A percentile compares a stretch with the other conserved stretches of the same genome.
These are phyloP conservation scores for Macrolepiota dolichaula DNA, from an alignment of 768 basidiomycete genomes.

Conservation along the genomic window DNA sequence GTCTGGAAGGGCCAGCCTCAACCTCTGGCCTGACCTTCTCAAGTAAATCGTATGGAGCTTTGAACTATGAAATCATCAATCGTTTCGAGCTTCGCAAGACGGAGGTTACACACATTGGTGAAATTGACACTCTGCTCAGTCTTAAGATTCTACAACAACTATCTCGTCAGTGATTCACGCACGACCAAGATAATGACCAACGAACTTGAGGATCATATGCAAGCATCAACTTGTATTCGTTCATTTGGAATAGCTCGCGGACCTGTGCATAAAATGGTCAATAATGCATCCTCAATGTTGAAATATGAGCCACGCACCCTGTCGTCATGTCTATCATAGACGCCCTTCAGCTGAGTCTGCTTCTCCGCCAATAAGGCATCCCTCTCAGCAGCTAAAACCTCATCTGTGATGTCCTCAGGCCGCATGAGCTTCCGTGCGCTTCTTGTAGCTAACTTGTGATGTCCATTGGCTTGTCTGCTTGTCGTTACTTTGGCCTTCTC, in stretches of 20 bases:
- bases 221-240: conserved; percentile 73
- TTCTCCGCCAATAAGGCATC: conserved; percentile 51
- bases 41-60: conserved; percentile 59
- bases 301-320: conserved; percentile 48
- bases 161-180: conserved; percentile 5
- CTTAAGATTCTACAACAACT: conserved; percentile 57
- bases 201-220: conserved; percentile 73
- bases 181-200: conserved; percentile 1
- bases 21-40: conserved; percentile 39
- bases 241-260: conserved; percentile 87
- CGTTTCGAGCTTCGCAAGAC: conserved; percentile 8
- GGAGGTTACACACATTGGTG: conserved; percentile 50
- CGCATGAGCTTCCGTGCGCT: conserved; percentile 17
- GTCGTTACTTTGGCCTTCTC: conserved; percentile 3
- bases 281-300: conserved; percentile 3
- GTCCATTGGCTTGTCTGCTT: not conserved
- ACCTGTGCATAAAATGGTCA: conserved; percentile 41
- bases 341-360: conserved; percentile 53
- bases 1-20: conserved; percentile 48
- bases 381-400: conserved; percentile 32
- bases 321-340: conserved; percentile 68
- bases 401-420: conserved; percentile 19
- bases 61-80: conserved; percentile 42
- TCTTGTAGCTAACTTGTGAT: conserved; percentile 3
- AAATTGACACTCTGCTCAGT: conserved; percentile 70